Evolutionary conservation across 352 stramenopile genomes (phyloP), one percentile per base, ranked within the genome.

Genomic region (Paralagenidium karlingii): DNA sequence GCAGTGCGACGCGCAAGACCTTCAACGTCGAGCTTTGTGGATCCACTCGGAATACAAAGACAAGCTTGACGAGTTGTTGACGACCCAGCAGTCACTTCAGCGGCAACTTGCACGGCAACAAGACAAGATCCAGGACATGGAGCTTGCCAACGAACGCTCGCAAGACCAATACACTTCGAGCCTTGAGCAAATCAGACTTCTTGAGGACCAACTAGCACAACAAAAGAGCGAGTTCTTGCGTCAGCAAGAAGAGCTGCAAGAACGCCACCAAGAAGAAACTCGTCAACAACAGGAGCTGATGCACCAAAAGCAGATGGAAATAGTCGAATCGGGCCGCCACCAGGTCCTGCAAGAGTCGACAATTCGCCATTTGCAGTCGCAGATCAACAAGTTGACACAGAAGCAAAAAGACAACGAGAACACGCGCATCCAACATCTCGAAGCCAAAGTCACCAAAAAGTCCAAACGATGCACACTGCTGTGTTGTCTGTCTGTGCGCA

Each of bases 251-350:
- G 36, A 55, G 18, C 48, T 63, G 5, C 46, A 77, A 15, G 60
- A 71, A 41, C 24, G 37, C 0, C 49, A 78, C 45, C 46, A 49
- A 15, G 28, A 28, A 5, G 51, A 61, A 7, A 54, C 51, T 22
- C 36, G 82, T 26, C 50, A 58, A 20, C 60, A 58, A 12, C 68
- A 85, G 38, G 60, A 71, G 19, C 47, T 75, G 3, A 51, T 81
- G 7, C 82, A 61, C 58, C 58, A 76, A 37, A 62, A 60, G 18
- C 68, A 85, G 50, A 47, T 79, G 5, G 42, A 78, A 82, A 26
- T 65, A 55, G 10, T 24, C 68, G 16, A 50, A 81, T 18, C 57
- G 79, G 42, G 32, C 60, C 0, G 68, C 82, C 28, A 60, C 73
- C 24, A 47, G n/a, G n/a, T 47, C 33, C 84, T 83, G 39, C 57